These are phyloP conservation scores for Stellera chamaejasme DNA, from an alignment of 345 rosid species.

Conservation along the genomic window DNA sequence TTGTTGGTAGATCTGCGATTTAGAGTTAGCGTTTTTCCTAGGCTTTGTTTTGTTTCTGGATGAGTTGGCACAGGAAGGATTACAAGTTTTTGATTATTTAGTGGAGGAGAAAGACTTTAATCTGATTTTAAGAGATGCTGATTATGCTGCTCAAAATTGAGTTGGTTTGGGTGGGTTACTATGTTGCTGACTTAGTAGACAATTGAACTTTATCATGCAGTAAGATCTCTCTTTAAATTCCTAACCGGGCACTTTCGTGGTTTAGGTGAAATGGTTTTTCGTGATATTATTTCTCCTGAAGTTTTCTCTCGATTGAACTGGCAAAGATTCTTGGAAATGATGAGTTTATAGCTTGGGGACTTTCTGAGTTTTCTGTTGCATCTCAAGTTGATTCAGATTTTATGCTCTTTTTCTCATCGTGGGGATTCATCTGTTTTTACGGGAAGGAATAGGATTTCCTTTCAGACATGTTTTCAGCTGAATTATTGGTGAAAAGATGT, in stretches of 20 bases:
- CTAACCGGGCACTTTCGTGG: background rate
- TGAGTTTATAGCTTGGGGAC: no score
- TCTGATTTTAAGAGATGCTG: slow-evolving; percentile 4
- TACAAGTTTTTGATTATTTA: background rate
- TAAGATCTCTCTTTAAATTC: slow-evolving; percentile 1
- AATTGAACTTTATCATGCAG: slow-evolving; percentile 2
- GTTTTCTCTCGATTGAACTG: no score
- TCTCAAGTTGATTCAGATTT: no score
- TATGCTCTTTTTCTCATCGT: no score
- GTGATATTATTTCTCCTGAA: background rate
- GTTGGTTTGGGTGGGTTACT: background rate
- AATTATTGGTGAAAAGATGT: no score
- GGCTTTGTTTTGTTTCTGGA: slow-evolving; percentile 16
- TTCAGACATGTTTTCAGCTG: no score
- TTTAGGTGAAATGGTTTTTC: background rate
- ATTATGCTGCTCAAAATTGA: slow-evolving; percentile 1
- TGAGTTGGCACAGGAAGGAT: slow-evolving; percentile 7
- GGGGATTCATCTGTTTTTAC: no score
- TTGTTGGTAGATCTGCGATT: slow-evolving; percentile 27
- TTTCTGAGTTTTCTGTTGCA: no score
- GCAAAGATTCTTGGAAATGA: no score
- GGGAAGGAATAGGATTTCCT: no score
- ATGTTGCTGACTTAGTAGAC: slow-evolving; percentile 5
- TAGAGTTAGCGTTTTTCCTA: slow-evolving; percentile 6
- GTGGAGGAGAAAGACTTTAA: background rate